Conservation (phyloP, 2,329 filamentous ascomycete species). For the Coniochaeta pulveracea region DNA sequence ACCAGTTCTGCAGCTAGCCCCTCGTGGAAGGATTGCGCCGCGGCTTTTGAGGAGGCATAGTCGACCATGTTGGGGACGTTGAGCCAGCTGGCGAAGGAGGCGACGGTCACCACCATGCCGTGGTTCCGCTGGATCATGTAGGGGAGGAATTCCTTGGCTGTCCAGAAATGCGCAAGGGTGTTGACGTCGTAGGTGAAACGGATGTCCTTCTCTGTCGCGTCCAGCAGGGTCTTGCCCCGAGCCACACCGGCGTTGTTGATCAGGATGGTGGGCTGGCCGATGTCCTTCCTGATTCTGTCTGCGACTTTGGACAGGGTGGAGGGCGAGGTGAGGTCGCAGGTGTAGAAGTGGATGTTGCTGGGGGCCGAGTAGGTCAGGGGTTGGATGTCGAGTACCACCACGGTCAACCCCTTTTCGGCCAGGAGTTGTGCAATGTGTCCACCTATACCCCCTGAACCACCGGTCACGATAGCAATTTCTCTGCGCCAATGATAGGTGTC, state of each 20-base stretch:
- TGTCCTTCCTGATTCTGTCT: slow-evolving; percentile 34
- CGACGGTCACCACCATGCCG: slow-evolving; percentile 62
- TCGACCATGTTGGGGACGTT: slow-evolving; percentile 54
- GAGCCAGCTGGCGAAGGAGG: slow-evolving; percentile 50
- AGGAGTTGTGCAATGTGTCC: slow-evolving; percentile 52
- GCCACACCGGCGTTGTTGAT: slow-evolving; percentile 63
- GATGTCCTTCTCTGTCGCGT: slow-evolving; percentile 43
- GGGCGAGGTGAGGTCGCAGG: slow-evolving; percentile 57
- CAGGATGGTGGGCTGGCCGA: slow-evolving; percentile 57
- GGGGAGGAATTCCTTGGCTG: slow-evolving; percentile 57
- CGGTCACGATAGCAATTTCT: slow-evolving; percentile 64
- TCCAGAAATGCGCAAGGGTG: slow-evolving; percentile 54
- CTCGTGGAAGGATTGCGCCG: slow-evolving; percentile 57
- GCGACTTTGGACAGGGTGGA: slow-evolving; percentile 40
- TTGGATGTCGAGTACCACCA: slow-evolving; percentile 63
- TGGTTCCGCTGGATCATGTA: slow-evolving; percentile 52
- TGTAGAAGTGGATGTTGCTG: slow-evolving; percentile 52
- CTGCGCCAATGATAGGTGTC: slow-evolving; percentile 53
- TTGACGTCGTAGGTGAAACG: slow-evolving; percentile 64
- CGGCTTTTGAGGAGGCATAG: slow-evolving; percentile 57
- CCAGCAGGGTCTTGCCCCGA: slow-evolving; percentile 49
- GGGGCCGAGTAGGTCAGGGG: slow-evolving; percentile 40
- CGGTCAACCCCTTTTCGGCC: slow-evolving; percentile 52
- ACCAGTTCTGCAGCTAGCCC: slow-evolving; percentile 46
- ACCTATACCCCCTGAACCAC: slow-evolving; percentile 66